These are phyloP conservation scores for Schwanniomyces occidentalis DNA, from an alignment of 805 yeast species.

Conservation along the genomic window DNA sequence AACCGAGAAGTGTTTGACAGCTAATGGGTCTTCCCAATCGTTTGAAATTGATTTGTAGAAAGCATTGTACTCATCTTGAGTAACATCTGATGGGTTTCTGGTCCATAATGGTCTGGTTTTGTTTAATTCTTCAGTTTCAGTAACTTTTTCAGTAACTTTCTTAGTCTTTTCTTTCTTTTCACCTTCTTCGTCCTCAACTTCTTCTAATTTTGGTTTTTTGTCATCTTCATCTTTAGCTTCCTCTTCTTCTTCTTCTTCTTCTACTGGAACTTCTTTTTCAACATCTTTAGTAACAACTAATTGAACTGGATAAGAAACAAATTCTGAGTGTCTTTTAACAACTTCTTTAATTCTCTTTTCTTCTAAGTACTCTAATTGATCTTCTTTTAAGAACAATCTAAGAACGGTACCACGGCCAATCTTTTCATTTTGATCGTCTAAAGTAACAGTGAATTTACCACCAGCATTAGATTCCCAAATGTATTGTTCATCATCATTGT, in stretches of 20 bases:
- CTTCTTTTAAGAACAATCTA: conserved; percentile 97
- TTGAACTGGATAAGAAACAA: conserved; percentile 98
- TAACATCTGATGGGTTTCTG: conserved; percentile 95
- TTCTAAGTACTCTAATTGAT: conserved; percentile 97
- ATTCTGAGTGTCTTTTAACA: conserved; percentile 98
- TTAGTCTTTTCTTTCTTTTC: conserved; percentile 76
- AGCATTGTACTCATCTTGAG: conserved; percentile 98
- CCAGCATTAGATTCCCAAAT: conserved; percentile 99
- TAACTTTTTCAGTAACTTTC: conserved; percentile 88
- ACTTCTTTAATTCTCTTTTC: conserved; percentile 99
- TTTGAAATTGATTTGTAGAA: conserved; percentile 99
- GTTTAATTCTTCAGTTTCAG: conserved; percentile 97
- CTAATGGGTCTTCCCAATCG: conserved; percentile 99
- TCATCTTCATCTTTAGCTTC: conserved; percentile 41
- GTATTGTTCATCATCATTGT: conserved; percentile 99
- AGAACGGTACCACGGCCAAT: conserved; percentile 93
- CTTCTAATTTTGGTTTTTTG: conserved; percentile 73
- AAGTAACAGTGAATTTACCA: conserved; percentile 96
- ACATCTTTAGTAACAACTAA: conserved; percentile 97
- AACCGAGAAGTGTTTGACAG: conserved; percentile 98
- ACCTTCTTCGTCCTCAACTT: conserved; percentile 72
- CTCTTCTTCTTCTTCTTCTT: conserved; percentile 50
- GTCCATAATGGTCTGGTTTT: conserved; percentile 99
- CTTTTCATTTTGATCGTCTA: conserved; percentile 83
- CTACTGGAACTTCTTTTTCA: conserved; percentile 93